Evolutionary conservation across 2,329 filamentous ascomycete species (phyloP), one percentile per base, ranked within the genome.

Genomic region (Aspergillus neoniger): DNA sequence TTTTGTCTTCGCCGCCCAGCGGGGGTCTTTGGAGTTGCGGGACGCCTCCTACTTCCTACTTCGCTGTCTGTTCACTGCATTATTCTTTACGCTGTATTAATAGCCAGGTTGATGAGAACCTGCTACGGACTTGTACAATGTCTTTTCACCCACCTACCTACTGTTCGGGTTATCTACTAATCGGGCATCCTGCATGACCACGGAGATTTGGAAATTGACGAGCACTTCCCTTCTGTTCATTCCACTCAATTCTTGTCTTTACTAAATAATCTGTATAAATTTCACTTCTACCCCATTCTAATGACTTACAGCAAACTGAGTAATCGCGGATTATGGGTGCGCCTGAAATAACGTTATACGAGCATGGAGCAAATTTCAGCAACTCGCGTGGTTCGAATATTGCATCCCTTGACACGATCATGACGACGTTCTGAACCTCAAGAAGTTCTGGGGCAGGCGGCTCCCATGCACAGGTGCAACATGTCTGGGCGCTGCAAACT

Each of bases 11-110:
- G 12, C 17, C 52, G 30, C 17, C 48, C 28, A 14, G 14, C 28
- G 39, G 51, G 48, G 28, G 32, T 57, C 52, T 61, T 63, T 57
- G 70, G 69, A 71, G 72, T 61, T 72, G 73, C 72, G 61, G 73
- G 73, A 60, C 72, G 67, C 65, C 72, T 74, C 68, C 68, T 59
- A 38, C 60, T 62, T 61, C 62, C 60, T 36, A 61, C 62, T 57
- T 57, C 59, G 62, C 66, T 65, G 43, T 63, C 61, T 49, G 47
- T 54, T 43, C 53, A 55, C 49, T 54, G 58, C 57, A 55, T 61
- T 25, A 57, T 55, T 6, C 32, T 39, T 55, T 67, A 68, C 62
- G 57, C 43, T 74, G 71, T 73, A 74, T 72, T 73, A 75, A 73
- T 75, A 74, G 62, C 67, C 61, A 64, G 66, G 49, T 56, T 32